A percentile compares a stretch with the other conserved stretches of the same genome.
Evolutionary conservation across 2,329 filamentous ascomycete species (phyloP).

Genomic region (Botrytis fragariae): DNA sequence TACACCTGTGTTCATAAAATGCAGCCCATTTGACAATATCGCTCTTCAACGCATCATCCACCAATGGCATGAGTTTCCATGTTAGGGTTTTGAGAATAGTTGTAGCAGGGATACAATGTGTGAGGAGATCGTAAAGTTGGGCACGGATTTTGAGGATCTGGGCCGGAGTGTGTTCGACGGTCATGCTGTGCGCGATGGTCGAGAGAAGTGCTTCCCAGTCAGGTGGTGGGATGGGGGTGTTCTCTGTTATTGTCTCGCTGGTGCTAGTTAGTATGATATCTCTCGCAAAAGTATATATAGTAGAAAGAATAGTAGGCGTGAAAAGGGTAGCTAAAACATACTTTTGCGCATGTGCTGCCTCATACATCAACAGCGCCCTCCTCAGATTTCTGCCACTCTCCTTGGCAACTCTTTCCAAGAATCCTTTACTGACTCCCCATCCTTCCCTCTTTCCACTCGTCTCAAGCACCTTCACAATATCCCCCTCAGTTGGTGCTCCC

Average conservation of each 20-base stretch:
- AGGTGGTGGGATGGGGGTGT: slow-evolving; percentile 85
- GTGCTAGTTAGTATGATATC: not conserved
- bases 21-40: slow-evolving; percentile 95
- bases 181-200: slow-evolving; percentile 88
- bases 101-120: slow-evolving; percentile 94
- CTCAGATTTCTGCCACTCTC: slow-evolving; percentile 90
- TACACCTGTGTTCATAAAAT: slow-evolving; percentile 95
- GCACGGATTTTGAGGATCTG: slow-evolving; percentile 83
- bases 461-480: slow-evolving; percentile 79
- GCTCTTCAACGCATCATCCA: slow-evolving; percentile 85
- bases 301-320: not conserved
- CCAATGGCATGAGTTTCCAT: slow-evolving; percentile 83
- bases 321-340: slow-evolving; percentile 47
- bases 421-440: slow-evolving; percentile 70
- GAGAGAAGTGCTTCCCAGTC: slow-evolving; percentile 94
- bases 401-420: slow-evolving; percentile 82
- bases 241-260: slow-evolving; percentile 87
- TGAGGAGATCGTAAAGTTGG: slow-evolving; percentile 95
- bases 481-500: slow-evolving; percentile 77
- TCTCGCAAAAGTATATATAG: not conserved
- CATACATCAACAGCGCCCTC: slow-evolving; percentile 90
- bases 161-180: slow-evolving; percentile 87
- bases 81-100: slow-evolving; percentile 93
- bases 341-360: slow-evolving; percentile 97
- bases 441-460: slow-evolving; percentile 72